These are phyloP conservation scores for Mycena metata DNA, from an alignment of 768 basidiomycete genomes.

Conservation along the genomic window DNA sequence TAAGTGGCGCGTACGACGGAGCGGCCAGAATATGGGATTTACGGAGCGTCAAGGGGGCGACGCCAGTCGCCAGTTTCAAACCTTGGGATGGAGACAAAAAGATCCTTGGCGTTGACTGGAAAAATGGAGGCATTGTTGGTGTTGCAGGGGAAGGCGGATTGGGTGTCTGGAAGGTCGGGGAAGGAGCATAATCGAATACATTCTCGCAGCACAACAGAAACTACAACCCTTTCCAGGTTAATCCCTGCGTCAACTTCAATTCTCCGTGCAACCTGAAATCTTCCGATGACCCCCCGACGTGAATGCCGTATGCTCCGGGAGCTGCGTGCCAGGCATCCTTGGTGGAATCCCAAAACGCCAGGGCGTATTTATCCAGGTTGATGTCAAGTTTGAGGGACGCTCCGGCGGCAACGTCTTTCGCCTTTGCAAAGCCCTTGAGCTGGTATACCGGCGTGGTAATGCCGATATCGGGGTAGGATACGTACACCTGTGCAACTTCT, in stretches of 20 bases:
- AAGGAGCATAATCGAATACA: conserved; percentile 33
- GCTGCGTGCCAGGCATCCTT: conserved; percentile 63
- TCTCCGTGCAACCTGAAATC: conserved; percentile 46
- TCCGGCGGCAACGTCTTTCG: conserved; percentile 63
- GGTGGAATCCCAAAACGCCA: conserved; percentile 72
- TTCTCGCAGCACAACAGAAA: not conserved
- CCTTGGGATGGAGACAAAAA: conserved; percentile 71
- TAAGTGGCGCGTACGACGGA: conserved; percentile 85
- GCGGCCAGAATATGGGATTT: conserved; percentile 84
- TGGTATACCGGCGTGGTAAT: conserved; percentile 70
- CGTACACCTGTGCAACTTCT: conserved; percentile 78
- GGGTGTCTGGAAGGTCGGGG: conserved; percentile 72
- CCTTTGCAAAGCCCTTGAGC: conserved; percentile 78
- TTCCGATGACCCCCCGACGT: conserved; percentile 60
- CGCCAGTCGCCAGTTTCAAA: conserved; percentile 68
- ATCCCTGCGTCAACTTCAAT: conserved; percentile 52
- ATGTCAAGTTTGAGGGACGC: conserved; percentile 56
- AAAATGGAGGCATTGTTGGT: conserved; percentile 61
- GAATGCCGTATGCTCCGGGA: conserved; percentile 63
- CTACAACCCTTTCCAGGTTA: conserved; percentile 67
- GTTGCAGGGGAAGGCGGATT: conserved; percentile 76
- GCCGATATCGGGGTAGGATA: conserved; percentile 63
- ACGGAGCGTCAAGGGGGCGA: conserved; percentile 73
- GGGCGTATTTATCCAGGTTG: conserved; percentile 73
- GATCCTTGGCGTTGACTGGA: conserved; percentile 73